Evolutionary conservation across 139 green algal species (phyloP), one percentile per base, ranked within the genome.

Genomic region (Deuterostichococcus epilithicus): DNA sequence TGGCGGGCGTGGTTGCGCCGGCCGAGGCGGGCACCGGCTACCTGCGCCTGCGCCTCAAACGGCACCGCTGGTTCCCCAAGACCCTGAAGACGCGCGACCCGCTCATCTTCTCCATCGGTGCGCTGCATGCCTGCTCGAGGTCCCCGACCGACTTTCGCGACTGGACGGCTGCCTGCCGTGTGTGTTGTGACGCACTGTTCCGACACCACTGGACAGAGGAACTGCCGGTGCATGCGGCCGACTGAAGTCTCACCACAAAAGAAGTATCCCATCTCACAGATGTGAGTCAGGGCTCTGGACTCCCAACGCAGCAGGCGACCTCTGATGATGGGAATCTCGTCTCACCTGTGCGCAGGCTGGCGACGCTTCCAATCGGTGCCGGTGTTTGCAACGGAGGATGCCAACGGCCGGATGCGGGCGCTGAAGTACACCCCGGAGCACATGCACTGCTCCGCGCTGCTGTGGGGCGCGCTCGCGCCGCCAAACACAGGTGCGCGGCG

Each of bases 361-460:
- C 86, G 95, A 1, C 89, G 96, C 30, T 99, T 97, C 79, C 96
- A 99, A 88, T 86, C 82, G 30, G 68, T 97, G 39, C 95, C 95
- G 0, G 87, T 97, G 65, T 97, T 94, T 67, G 89, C 90, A 0
- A 87, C 93, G 28, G 86, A 97, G 79, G 95, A 99, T 81, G 87
- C 91, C 77, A 98, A 98, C 82, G 86, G 86, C 34, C 86, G 95
- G 26, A 87, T 94, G 72, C 82, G 94, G 78, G 75, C 95, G 85
- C 86, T 98, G 67, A 98, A 98, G 88, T 99, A 99, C 90, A 97
- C 91, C 0, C 96, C 96, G 0, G 94, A 99, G 87, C 96, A 99
- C 86, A 95, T 96, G 92, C 96, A 99, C 85, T 99, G 96, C 85
- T 52, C 94, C 25, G 94, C 94, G 13, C 82, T 79, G 0, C 84